Conservation (phyloP, 1,139 yeast species). For the Tardiomyces depauwii region DNA sequence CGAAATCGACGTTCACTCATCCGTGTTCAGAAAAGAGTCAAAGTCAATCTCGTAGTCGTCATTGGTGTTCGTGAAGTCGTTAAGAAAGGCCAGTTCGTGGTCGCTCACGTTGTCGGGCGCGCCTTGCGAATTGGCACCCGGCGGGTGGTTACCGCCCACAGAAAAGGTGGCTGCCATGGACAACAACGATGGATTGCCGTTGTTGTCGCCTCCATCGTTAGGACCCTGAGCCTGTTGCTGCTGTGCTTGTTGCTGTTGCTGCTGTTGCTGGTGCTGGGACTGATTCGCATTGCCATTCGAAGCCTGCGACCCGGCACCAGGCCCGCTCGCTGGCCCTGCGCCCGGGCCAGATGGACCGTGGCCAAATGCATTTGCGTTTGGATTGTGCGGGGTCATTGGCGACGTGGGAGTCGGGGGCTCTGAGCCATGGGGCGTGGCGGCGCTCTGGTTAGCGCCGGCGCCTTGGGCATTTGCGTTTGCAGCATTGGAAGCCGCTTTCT, state of each 20-base stretch:
- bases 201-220: neutral
- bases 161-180: constrained; percentile 15
- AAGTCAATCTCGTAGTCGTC: constrained; percentile 24
- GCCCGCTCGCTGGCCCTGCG: no score
- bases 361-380: neutral
- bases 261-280: no score
- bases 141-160: constrained; percentile 5
- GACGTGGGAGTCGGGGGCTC: constrained; percentile 32
- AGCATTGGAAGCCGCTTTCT: constrained; percentile 20
- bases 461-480: no score
- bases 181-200: constrained; percentile 11
- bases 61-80: constrained; percentile 20
- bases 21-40: constrained; percentile 25
- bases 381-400: constrained; percentile 25
- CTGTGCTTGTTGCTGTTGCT: no score
- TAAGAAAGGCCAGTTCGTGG: constrained; percentile 14
- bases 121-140: neutral
- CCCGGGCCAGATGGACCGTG: no score
- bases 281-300: no score
- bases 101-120: constrained; percentile 1
- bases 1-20: no score
- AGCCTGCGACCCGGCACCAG: no score
- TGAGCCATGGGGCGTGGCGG: constrained; percentile 20
- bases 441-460: constrained; percentile 21
- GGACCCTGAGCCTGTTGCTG: no score